Percentiles rank a stretch among this genome's conserved stretches.
Conservation (phyloP, 305 asterid species). For the Rubia tinctorum region DNA sequence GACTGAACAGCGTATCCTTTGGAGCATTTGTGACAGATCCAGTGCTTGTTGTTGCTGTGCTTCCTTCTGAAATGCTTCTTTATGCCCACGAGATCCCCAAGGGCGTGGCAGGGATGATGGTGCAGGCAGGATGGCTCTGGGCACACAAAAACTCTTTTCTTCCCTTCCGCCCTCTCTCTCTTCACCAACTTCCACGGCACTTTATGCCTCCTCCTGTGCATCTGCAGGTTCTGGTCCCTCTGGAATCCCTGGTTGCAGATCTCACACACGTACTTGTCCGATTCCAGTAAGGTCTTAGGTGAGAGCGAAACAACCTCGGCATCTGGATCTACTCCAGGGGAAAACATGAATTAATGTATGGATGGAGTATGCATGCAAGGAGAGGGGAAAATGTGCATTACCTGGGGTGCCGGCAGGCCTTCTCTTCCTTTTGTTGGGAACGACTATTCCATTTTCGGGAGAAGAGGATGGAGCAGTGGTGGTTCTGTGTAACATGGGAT, state of each 20-base stretch:
- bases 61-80: conserved; percentile 50
- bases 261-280: conserved; percentile 92
- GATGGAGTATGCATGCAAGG: too few species aligned
- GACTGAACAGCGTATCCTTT: conserved; percentile 82
- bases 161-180: conserved; percentile 46
- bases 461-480: conserved; percentile 43
- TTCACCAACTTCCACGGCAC: conserved; percentile 84
- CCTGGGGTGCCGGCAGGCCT: conserved; percentile 98
- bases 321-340: conserved; percentile 97
- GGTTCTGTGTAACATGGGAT: conserved; percentile 45
- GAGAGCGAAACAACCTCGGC: conserved; percentile 86
- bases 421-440: conserved; percentile 47
- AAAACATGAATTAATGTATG: too few species aligned
- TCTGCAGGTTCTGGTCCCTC: conserved; percentile 91
- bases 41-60: conserved; percentile 48
- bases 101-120: conserved; percentile 56
- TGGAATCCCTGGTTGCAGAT: conserved; percentile 93
- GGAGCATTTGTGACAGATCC: conserved; percentile 56
- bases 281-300: conserved; percentile 74
- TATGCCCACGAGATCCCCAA: conserved; percentile 52
- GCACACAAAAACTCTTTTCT: conserved; percentile 47
- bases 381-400: too few species aligned
- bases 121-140: conserved; percentile 50
- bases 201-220: conserved; percentile 80
- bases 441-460: conserved; percentile 37